Conservation (phyloP, 306 rosid genomes). For the Quercus suber region DNA sequence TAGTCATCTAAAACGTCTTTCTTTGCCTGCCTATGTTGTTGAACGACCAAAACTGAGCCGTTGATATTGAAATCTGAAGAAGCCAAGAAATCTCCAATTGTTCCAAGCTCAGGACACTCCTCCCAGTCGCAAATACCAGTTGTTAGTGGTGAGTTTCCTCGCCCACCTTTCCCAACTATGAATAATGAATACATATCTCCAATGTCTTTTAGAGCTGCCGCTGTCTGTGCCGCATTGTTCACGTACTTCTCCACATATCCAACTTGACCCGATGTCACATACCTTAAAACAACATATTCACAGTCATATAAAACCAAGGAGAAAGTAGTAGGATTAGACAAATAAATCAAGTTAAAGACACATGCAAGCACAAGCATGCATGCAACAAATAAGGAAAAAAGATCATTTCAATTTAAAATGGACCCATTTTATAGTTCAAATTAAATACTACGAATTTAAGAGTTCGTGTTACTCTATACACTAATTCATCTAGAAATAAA, state of each 20-base stretch:
- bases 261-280: constrained; percentile 72
- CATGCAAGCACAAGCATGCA: not conserved
- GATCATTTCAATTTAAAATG: not conserved
- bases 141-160: constrained; percentile 75
- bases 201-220: constrained; percentile 51
- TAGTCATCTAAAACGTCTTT: constrained; percentile 41
- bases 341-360: not conserved
- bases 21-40: constrained; percentile 73
- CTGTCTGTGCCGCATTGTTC: constrained; percentile 61
- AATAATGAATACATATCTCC: constrained; percentile 81
- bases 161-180: constrained; percentile 81
- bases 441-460: too few relatives aligned
- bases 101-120: constrained; percentile 92
- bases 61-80: constrained; percentile 74
- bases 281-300: constrained; percentile 20
- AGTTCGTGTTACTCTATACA: too few relatives aligned
- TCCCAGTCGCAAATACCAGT: constrained; percentile 95
- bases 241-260: constrained; percentile 80
- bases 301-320: too few relatives aligned
- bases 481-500: too few relatives aligned
- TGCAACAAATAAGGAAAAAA: not conserved
- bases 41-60: constrained; percentile 77
- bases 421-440: too few relatives aligned
- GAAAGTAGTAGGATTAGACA: too few relatives aligned
- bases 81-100: constrained; percentile 93